Base-by-base conservation (phyloP, 2,329 filamentous ascomycete genomes). In the Cercospora sp. region DNA sequence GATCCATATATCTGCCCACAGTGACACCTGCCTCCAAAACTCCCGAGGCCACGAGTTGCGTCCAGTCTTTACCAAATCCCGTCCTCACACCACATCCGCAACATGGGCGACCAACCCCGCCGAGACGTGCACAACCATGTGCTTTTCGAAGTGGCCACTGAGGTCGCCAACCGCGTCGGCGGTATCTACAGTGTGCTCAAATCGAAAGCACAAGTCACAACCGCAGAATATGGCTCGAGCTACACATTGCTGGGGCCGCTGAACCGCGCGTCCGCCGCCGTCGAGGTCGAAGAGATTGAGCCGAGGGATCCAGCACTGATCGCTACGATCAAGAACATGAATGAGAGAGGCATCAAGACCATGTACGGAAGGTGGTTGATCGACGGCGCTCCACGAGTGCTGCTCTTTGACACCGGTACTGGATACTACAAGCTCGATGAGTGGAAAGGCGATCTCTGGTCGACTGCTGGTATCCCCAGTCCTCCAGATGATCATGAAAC, bases 121-220 rank as follows among this genome's bases (percentile, higher is more conserved):
- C 79, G 89, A 77, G 94, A 98, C 82, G 92, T 98, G 77, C 93
- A 91, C 83, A 95, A 96, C 81, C 95, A 98, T 83, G 86, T 96
- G 77, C 91, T 99, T 75, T 99, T 99, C 79, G 95, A 99, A 83
- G 86, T 98, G 76, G 93, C 95, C 69, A 98, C 95, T 23, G 95
- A 99, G 80, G 95, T 98, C 75, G 95, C 95, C 70, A 96, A 98
- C 85, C 89, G 95, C 87, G 95, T 99, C 70, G 95, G 95, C 78
- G 95, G 95, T 76, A 99, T 99, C 83, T 99, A 99, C 85, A 98
- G 94, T 16, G 95, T 99, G 73, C 90, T 99, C 82, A 99, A 99
- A 82, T 99, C 95, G 70, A 99, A 99, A 82, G 94, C 95, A 42
- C 94, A 95, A 61, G 95, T 98, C 70, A 98, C 95, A 53, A 97